Conservation (phyloP, 2,329 filamentous ascomycete species). For the Emergomyces orientalis region DNA sequence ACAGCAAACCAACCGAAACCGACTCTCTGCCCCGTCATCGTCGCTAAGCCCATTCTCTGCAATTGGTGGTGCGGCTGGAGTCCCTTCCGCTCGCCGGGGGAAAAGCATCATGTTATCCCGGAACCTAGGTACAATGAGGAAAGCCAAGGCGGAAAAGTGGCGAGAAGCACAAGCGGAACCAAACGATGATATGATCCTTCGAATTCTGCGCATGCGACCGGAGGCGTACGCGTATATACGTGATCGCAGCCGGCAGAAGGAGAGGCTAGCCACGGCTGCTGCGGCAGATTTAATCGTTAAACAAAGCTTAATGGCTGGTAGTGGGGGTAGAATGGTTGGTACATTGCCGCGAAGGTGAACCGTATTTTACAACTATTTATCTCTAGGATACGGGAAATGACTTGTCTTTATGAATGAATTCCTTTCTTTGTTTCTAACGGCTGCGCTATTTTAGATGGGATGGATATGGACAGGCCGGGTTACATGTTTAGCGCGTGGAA, state of each 20-base stretch:
- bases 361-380: not conserved
- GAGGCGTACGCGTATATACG: slow-evolving; percentile 81
- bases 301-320: slow-evolving; percentile 66
- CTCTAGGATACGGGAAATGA: not conserved
- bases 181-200: slow-evolving; percentile 94
- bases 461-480: not conserved
- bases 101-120: slow-evolving; percentile 84
- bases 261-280: slow-evolving; percentile 78
- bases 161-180: slow-evolving; percentile 94
- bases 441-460: not conserved
- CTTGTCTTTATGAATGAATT: not conserved
- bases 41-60: slow-evolving; percentile 29
- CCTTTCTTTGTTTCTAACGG: not conserved
- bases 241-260: slow-evolving; percentile 86
- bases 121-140: slow-evolving; percentile 91
- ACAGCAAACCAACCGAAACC: slow-evolving; percentile 59
- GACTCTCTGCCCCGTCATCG: slow-evolving; percentile 53
- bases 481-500: not conserved
- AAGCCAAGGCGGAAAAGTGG: slow-evolving; percentile 90
- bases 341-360: slow-evolving; percentile 28
- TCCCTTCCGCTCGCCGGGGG: slow-evolving; percentile 42
- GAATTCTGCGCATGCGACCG: slow-evolving; percentile 88
- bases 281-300: slow-evolving; percentile 91
- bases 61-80: slow-evolving; percentile 32
- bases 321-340: slow-evolving; percentile 45